phyloP scores from a whole-genome alignment of 805 yeast genomes.

The Pichia heedii region DNA sequence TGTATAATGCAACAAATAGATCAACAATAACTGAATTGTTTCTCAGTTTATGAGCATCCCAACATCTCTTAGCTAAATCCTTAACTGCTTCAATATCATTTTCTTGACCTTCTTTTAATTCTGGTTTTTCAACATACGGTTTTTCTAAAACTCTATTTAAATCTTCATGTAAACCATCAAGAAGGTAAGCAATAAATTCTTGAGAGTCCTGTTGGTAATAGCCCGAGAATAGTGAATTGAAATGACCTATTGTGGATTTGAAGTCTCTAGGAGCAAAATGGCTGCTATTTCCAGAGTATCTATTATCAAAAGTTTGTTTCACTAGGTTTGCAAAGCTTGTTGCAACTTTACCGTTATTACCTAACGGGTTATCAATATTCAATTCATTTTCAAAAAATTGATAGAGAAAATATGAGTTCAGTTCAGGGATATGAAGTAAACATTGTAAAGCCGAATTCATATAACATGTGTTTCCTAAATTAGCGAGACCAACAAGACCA shows the following conservation, averaged over 20 bases:
- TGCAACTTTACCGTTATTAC: constrained; percentile 78
- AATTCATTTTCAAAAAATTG: constrained; percentile 55
- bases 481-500: constrained; percentile 57
- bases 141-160: constrained; percentile 72
- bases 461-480: constrained; percentile 86
- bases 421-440: constrained; percentile 74
- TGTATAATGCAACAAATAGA: constrained; percentile 82
- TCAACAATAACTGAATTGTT: constrained; percentile 83
- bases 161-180: constrained; percentile 90
- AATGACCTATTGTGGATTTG: constrained; percentile 69
- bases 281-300: constrained; percentile 13
- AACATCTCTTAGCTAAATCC: constrained; percentile 63
- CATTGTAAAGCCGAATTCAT: constrained; percentile 95
- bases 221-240: constrained; percentile 69
- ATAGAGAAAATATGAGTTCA: constrained; percentile 64
- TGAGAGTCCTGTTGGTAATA: constrained; percentile 90
- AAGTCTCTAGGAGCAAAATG: constrained; percentile 63
- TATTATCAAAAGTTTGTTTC: constrained; percentile 43
- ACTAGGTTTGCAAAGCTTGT: constrained; percentile 60
- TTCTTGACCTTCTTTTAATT: constrained; percentile 53
- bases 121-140: constrained; percentile 87
- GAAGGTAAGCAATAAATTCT: constrained; percentile 77
- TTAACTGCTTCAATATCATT: constrained; percentile 43
- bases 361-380: constrained; percentile 73
- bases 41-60: constrained; percentile 70